Percentiles rank a stretch among this genome's conserved stretches.
These are phyloP conservation scores for Nakazawaea wickerhamii DNA, from an alignment of 805 yeast species.

Conservation along the genomic window DNA sequence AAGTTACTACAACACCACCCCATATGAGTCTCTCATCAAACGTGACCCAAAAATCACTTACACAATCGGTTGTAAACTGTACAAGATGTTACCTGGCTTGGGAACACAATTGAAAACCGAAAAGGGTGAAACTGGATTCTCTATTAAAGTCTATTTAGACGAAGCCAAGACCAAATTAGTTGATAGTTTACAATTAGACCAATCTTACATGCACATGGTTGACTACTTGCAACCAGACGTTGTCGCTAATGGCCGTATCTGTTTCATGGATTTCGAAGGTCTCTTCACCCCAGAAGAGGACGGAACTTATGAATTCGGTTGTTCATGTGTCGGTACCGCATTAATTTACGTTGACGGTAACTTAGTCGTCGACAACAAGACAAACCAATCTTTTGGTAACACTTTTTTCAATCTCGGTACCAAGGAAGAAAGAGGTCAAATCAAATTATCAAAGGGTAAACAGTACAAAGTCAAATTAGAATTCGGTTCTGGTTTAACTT, in stretches of 20 bases:
- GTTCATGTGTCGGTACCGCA: constrained; percentile 37
- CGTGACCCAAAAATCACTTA: constrained; percentile 16
- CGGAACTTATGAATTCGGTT: constrained; percentile 34
- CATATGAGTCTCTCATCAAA: constrained; percentile 38
- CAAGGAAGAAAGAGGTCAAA: constrained; percentile 27
- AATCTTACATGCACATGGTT: constrained; percentile 15
- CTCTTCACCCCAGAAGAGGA: constrained; percentile 31
- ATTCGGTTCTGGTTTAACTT: constrained; percentile 37
- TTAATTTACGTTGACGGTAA: constrained; percentile 36
- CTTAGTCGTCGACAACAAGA: constrained; percentile 40
- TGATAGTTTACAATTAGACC: constrained; percentile 1
- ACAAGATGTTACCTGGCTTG: constrained; percentile 20
- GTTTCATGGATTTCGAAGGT: constrained; percentile 35
- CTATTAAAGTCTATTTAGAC: constrained; percentile 11
- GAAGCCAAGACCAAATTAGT: constrained; percentile 8
- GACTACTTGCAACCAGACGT: constrained; percentile 20
- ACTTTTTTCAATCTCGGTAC: constrained; percentile 39
- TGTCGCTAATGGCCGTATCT: constrained; percentile 21
- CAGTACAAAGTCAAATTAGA: constrained; percentile 33
- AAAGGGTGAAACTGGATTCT: constrained; percentile 10
- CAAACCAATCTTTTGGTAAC: constrained; percentile 34
- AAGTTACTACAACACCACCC: constrained; percentile 44
- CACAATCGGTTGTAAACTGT: constrained; percentile 19
- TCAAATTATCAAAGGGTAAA: constrained; percentile 28
- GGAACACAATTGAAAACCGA: constrained; percentile 11